Base-by-base conservation (phyloP, 768 basidiomycete genomes). In the Xerocomellus amylosporus region DNA sequence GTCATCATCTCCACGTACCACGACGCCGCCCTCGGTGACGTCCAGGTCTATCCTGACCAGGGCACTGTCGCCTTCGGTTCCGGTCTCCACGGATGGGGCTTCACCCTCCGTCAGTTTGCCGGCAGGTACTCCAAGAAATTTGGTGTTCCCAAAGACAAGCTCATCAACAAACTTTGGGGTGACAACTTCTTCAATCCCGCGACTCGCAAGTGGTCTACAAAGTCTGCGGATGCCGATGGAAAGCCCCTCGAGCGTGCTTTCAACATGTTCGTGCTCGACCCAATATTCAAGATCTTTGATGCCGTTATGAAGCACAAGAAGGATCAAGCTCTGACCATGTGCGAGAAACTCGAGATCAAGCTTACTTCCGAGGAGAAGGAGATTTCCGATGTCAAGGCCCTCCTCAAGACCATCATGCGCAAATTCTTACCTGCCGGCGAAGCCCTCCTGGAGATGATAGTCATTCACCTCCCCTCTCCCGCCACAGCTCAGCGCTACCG, bases 301-400 rank as follows among this genome's bases (percentile, higher is more conserved):
- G 87, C 88, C 64, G 90, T 97, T 74, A 98, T 98, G 94, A 96
- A 98, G 82, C 95, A 88, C 84, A 96, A 98, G 81, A 98, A 96
- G 82, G 95, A 96, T 43, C 74, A 81, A 55, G 83, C 92, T 60
- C 74, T 65, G 49, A 76, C 80, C 55, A 93, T 99, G 79, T 87
- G 97, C 65, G 93, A 97, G 51, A 98, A 99, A 77, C 92, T 99
- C 65, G 95, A 97, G 14, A 75, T 99, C 73, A 90, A 90, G 73
- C 88, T 99, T 59, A 79, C 84, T 53, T 73, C 77, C 44, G 92
- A 95, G 1, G 96, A 97, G 80, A 86, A 85, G 67, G 97, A 97
- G 61, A 83, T 92, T 60, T 9, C 46, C 8, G 96, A 98, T 73
- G 88, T 93, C 70, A 99, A 99, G 77, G 82, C 84, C 20, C 87